Percentiles rank a stretch among this genome's conserved stretches.
Conservation (phyloP, 1,284 basidiomycete genomes). For the Tilletia caries region DNA sequence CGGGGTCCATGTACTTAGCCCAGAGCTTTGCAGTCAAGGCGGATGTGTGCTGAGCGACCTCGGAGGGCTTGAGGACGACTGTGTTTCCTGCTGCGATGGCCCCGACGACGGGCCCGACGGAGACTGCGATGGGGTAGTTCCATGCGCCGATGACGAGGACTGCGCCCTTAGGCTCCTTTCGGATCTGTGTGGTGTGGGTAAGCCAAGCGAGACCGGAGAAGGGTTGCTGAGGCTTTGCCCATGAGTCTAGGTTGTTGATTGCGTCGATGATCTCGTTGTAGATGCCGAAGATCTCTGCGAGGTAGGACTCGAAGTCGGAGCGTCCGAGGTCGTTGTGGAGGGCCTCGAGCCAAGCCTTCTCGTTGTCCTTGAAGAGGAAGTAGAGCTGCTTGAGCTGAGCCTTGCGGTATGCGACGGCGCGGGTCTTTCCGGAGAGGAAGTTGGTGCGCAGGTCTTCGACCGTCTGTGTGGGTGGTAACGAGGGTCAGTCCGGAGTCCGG, state of each 20-base stretch:
- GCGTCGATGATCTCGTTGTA: slow-evolving; percentile 64
- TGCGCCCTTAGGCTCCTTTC: slow-evolving; percentile 55
- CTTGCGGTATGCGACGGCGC: slow-evolving; percentile 62
- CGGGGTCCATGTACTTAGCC: slow-evolving; percentile 75
- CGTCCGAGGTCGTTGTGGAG: slow-evolving; percentile 62
- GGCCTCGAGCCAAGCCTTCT: slow-evolving; percentile 59
- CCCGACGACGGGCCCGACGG: slow-evolving; percentile 54
- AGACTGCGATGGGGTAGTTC: slow-evolving; percentile 50
- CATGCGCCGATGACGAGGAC: slow-evolving; percentile 57
- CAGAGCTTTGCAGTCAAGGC: slow-evolving; percentile 70
- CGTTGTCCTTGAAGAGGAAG: slow-evolving; percentile 65
- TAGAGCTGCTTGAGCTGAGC: slow-evolving; percentile 66
- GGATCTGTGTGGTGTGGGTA: slow-evolving; percentile 47
- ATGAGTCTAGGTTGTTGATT: slow-evolving; percentile 64
- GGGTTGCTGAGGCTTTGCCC: slow-evolving; percentile 50
- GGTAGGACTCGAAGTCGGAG: slow-evolving; percentile 51
- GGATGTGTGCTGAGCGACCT: slow-evolving; percentile 67
- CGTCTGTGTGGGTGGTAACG: slow-evolving; percentile 33
- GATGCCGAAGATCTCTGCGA: slow-evolving; percentile 49
- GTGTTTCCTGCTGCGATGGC: slow-evolving; percentile 56
- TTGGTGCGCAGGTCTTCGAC: slow-evolving; percentile 58
- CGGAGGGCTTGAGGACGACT: slow-evolving; percentile 65
- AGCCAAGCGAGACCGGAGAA: slow-evolving; percentile 49
- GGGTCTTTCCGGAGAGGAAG: slow-evolving; percentile 61
- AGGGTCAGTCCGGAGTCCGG: neutral